phyloP scores from a whole-genome alignment of 192 early-diverging fungal genomes.

The Gaertneriomyces semiglobifer region DNA sequence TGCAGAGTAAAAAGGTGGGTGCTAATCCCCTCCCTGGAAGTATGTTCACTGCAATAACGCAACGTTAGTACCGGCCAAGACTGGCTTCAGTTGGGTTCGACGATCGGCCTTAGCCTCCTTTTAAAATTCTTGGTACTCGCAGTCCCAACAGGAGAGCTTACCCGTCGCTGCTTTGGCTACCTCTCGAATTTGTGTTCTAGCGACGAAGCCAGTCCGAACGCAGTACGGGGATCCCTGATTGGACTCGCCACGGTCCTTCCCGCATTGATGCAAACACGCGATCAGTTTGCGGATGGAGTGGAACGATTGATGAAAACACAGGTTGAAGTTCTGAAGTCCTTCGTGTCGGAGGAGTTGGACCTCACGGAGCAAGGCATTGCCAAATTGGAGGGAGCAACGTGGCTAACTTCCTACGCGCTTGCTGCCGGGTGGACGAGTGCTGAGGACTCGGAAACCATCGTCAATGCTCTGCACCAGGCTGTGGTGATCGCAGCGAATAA shows the following conservation, averaged over 20 bases:
- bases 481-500: constrained; percentile 5
- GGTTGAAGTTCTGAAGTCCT: not conserved
- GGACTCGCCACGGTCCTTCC: constrained; percentile 4
- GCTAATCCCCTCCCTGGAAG: too few species aligned
- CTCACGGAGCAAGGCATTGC: not conserved
- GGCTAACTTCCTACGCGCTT: not conserved
- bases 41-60: too few species aligned
- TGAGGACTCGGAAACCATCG: not conserved
- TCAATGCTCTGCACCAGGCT: not conserved
- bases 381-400: not conserved
- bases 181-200: not conserved
- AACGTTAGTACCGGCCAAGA: not conserved
- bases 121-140: not conserved
- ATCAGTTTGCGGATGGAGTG: not conserved
- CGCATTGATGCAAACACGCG: not conserved
- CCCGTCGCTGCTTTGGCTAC: not conserved
- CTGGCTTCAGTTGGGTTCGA: constrained; percentile 21
- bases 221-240: constrained; percentile 4
- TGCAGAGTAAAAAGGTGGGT: not conserved
- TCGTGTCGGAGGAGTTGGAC: not conserved
- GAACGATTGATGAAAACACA: not conserved
- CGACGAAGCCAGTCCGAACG: not conserved
- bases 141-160: not conserved
- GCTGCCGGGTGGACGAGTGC: constrained; percentile 1
- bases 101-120: not conserved